Percentiles rank a stretch among this genome's conserved stretches.
phyloP scores from a whole-genome alignment of 2,329 filamentous ascomycete species.

The Macrophomina phaseolina region DNA sequence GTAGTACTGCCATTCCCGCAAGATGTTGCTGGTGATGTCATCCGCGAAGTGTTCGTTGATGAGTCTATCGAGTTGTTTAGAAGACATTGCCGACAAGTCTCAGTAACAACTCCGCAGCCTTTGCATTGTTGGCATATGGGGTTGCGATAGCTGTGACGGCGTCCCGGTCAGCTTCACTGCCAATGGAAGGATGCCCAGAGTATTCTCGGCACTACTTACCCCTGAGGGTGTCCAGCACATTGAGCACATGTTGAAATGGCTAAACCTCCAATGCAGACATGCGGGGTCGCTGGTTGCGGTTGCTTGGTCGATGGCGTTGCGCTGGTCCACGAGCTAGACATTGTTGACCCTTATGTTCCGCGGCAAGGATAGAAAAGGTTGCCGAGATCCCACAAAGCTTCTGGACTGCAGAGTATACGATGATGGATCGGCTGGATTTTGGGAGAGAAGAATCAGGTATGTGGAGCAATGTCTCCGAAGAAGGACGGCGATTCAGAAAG shows the following conservation, averaged over 20 bases:
- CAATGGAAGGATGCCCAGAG: too few relatives aligned
- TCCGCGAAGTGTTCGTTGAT: slow-evolving; percentile 14
- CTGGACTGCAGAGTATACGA: background rate
- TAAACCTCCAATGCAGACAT: slow-evolving; percentile 24
- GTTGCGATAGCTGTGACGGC: slow-evolving; percentile 16
- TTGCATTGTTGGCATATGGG: slow-evolving; percentile 26
- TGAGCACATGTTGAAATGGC: slow-evolving; percentile 22
- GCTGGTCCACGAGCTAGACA: slow-evolving; percentile 18
- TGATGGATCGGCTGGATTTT: background rate
- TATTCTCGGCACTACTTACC: background rate
- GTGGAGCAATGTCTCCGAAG: too few relatives aligned
- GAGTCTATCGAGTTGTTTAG: slow-evolving; percentile 2
- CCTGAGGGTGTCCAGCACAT: slow-evolving; percentile 27
- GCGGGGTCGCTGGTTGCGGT: background rate
- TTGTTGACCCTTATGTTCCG: background rate
- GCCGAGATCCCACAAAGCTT: background rate
- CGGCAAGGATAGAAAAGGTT: background rate
- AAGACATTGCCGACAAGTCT: slow-evolving; percentile 21
- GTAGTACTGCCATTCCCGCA: background rate
- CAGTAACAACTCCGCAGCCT: slow-evolving; percentile 22
- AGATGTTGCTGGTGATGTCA: slow-evolving; percentile 17
- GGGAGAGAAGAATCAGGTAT: too few relatives aligned
- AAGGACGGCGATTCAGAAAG: background rate
- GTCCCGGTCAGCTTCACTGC: background rate
- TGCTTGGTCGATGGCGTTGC: background rate